Base-by-base conservation (phyloP, 2,329 filamentous ascomycete genomes). In the Apiospora malaysiana region DNA sequence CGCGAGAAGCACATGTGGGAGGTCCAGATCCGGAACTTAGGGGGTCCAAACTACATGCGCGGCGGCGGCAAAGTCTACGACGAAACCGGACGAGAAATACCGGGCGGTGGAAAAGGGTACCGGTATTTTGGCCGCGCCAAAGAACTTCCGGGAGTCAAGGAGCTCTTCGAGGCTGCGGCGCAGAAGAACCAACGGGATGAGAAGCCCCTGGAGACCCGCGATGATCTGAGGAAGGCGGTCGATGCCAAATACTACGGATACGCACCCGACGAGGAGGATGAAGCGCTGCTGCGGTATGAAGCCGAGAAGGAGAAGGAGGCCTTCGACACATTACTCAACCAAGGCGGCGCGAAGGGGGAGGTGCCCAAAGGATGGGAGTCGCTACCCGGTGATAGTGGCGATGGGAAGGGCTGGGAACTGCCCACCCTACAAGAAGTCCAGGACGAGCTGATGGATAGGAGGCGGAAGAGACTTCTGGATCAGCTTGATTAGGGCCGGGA, bases 1-100 rank as follows among this genome's bases (percentile, higher is more conserved):
- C 91, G 94, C 74, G 96, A 99, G 85, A 99, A 99, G 83, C 94
- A 97, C 88, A 95, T 97, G 89, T 99, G 96, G 96, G 96, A 99
- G 86, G 90, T 96, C 76, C 94, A 98, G 83, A 98, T 99, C 76
- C 89, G 95, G 71, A 97, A 97, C 78, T 82, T 98, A 32, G 96
- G 96, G n/a, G 96, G 96, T 2, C 96, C 96, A 42, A 98, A 98
- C 82, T 99, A 98, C 82, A 97, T 96, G 92, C 88, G 94, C 42
- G 89, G 89, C 5, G 89, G 87, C 0, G 90, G 86, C 42, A 90
- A 90, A 74, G 87, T 93, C 67, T 94, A 93, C 81, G 92, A 94
- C 79, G 92, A 93, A 77, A 87, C 90, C 70, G 92, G 92, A 1
- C 83, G 90, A 66, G 92, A 94, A 79, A 91, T 94, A 49, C 87